Evolutionary conservation across 805 yeast species (phyloP).

Genomic region (Saccharomycopsis sp.): DNA sequence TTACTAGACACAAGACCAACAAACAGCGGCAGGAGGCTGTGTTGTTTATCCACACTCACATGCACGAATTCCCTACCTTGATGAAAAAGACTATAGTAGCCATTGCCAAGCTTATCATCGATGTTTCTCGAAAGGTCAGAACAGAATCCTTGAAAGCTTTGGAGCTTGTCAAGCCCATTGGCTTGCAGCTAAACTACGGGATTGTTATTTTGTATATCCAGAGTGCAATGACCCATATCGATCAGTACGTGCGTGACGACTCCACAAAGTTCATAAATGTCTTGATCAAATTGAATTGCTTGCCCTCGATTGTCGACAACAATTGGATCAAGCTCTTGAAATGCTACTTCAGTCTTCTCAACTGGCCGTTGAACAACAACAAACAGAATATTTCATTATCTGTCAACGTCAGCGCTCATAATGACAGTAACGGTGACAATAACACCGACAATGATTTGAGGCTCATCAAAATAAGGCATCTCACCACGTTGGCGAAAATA

Average conservation of each 20-base stretch:
- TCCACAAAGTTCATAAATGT: constrained; percentile 62
- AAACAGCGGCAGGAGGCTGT: constrained; percentile 20
- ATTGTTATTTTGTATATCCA: constrained; percentile 65
- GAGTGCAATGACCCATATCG: constrained; percentile 91
- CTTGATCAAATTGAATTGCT: constrained; percentile 44
- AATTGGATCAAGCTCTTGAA: constrained; percentile 65
- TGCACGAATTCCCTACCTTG: constrained; percentile 15
- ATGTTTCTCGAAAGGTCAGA: constrained; percentile 12
- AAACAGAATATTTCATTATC: constrained; percentile 27
- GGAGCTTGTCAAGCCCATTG: constrained; percentile 1
- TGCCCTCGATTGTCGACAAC: constrained; percentile 49
- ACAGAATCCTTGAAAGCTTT: constrained; percentile 9
- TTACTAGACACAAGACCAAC: constrained; percentile 18
- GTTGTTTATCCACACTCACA: constrained; percentile 10
- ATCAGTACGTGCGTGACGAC: constrained; percentile 66
- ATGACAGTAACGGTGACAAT: constrained; percentile 19
- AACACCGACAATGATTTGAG: background rate
- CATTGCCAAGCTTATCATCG: constrained; percentile 17
- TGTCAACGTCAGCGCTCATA: constrained; percentile 19
- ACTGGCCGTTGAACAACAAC: constrained; percentile 52
- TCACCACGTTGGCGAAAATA: constrained; percentile 30
- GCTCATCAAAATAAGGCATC: constrained; percentile 35
- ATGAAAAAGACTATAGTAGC: constrained; percentile 10
- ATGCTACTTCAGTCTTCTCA: constrained; percentile 61
- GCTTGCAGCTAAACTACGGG: constrained; percentile 18